Evolutionary conservation across 805 yeast genomes (phyloP).

Genomic region (Candida andamanensis): DNA sequence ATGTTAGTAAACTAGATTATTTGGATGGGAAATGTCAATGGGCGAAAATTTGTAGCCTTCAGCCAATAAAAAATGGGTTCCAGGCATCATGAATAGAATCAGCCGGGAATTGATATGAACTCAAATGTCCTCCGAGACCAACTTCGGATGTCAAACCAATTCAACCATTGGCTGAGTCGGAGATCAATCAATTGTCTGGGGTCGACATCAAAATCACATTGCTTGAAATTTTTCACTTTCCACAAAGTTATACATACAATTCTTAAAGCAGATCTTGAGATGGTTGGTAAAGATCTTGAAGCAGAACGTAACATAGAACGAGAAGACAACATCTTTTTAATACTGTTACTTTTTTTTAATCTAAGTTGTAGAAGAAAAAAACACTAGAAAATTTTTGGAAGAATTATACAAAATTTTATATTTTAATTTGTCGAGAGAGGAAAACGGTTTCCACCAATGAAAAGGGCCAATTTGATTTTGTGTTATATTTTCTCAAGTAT

Average conservation of each 20-base stretch:
- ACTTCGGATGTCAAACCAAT: too few species aligned
- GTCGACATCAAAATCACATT: too few species aligned
- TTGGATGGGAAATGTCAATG: not conserved
- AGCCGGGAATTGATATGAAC: too few species aligned
- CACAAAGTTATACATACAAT: slow-evolving; percentile 30
- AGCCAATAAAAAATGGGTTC: too few species aligned
- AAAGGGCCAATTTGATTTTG: slow-evolving; percentile 7
- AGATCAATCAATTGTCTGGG: too few species aligned
- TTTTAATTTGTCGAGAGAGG: slow-evolving; percentile 15
- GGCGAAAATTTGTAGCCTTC: not conserved
- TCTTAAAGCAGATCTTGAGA: slow-evolving; percentile 27
- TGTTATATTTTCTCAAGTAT: too few species aligned
- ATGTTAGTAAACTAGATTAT: slow-evolving; percentile 8
- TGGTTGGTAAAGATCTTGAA: slow-evolving; percentile 65
- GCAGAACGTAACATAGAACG: slow-evolving; percentile 85
- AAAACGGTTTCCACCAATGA: slow-evolving; percentile 13
- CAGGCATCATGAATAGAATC: too few species aligned
- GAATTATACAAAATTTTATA: slow-evolving; percentile 11
- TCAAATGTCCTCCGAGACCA: too few species aligned
- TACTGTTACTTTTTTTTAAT: slow-evolving; percentile 4
- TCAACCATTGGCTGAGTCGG: too few species aligned
- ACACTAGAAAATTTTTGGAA: slow-evolving; percentile 10
- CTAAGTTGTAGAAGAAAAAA: too few species aligned
- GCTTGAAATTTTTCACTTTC: too few species aligned
- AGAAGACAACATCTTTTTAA: slow-evolving; percentile 61